Percentiles rank a stretch among this genome's conserved stretches.
phyloP scores from a whole-genome alignment of 768 basidiomycete genomes.

The Auriscalpium vulgare region DNA sequence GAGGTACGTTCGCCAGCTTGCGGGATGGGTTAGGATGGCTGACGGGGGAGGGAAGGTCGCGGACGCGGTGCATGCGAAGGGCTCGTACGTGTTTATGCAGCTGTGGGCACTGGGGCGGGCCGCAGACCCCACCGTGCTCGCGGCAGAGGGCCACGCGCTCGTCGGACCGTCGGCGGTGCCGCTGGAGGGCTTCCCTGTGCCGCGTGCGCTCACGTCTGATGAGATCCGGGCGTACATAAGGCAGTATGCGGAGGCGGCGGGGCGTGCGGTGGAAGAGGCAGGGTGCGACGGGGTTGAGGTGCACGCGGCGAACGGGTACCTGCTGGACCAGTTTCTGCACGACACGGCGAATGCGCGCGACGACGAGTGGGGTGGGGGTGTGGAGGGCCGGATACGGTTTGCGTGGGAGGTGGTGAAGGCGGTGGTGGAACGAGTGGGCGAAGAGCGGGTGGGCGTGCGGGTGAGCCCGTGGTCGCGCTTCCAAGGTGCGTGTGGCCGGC shows the following conservation, averaged over 20 bases:
- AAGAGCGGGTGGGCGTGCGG: slow-evolving; percentile 28
- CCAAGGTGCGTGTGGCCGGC: background rate
- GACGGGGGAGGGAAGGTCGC: slow-evolving; percentile 15
- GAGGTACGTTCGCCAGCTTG: background rate
- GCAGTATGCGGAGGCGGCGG: background rate
- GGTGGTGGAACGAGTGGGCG: slow-evolving; percentile 27
- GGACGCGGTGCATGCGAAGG: slow-evolving; percentile 27
- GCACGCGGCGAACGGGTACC: background rate
- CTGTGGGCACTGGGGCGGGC: slow-evolving; percentile 31
- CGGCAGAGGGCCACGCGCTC: background rate
- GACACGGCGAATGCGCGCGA: background rate
- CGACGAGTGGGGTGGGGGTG: background rate
- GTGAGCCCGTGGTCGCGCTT: slow-evolving; percentile 22
- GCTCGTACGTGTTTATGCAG: slow-evolving; percentile 27
- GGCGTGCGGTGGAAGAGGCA: background rate
- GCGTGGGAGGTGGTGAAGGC: slow-evolving; percentile 26
- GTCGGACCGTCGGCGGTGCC: background rate
- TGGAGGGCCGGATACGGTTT: background rate
- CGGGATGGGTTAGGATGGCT: background rate
- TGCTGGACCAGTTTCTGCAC: background rate
- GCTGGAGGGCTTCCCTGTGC: background rate
- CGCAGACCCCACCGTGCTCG: background rate
- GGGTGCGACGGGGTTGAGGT: background rate
- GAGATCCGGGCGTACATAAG: background rate
- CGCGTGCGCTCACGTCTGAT: background rate